These are phyloP conservation scores for Excoecaria agallocha DNA, from an alignment of 345 rosid species.

Conservation along the genomic window DNA sequence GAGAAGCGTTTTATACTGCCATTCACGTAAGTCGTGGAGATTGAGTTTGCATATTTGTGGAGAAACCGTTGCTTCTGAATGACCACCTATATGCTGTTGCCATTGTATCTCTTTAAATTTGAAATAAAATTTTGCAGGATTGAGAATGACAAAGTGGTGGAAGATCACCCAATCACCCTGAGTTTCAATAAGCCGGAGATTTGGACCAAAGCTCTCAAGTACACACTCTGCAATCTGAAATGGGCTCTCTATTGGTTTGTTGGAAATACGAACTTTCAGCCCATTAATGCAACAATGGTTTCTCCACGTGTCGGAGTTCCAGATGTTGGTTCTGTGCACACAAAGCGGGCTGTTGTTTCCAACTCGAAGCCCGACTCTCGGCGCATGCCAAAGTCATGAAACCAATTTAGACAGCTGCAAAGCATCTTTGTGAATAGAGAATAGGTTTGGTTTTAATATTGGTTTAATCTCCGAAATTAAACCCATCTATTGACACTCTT, in stretches of 20 bases:
- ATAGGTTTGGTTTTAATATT: neutral
- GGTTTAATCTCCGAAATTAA: too few species aligned
- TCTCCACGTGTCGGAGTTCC: constrained; percentile 39
- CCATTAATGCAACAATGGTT: constrained; percentile 45
- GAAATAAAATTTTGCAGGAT: constrained; percentile 50
- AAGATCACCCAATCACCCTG: constrained; percentile 75
- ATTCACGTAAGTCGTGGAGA: constrained; percentile 53
- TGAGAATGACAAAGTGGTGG: constrained; percentile 88
- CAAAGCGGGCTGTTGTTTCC: constrained; percentile 49
- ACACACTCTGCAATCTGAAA: constrained; percentile 87
- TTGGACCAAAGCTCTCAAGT: constrained; percentile 92
- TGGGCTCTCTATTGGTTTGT: constrained; percentile 97
- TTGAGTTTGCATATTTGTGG: too few species aligned
- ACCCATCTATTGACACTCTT: too few species aligned
- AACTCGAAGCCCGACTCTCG: constrained; percentile 39
- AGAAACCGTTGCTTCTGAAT: too few species aligned
- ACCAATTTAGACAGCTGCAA: neutral
- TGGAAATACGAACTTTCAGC: constrained; percentile 89
- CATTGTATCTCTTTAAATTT: neutral
- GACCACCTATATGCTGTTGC: too few species aligned
- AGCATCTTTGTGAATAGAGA: constrained; percentile 30
- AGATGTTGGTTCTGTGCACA: constrained; percentile 42
- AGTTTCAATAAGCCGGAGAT: constrained; percentile 96
- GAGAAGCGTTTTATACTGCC: constrained; percentile 87
- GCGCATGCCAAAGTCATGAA: constrained; percentile 26